Evolutionary conservation across 73 alveolate species (phyloP).

Genomic region (Tetrahymena thermophila): DNA sequence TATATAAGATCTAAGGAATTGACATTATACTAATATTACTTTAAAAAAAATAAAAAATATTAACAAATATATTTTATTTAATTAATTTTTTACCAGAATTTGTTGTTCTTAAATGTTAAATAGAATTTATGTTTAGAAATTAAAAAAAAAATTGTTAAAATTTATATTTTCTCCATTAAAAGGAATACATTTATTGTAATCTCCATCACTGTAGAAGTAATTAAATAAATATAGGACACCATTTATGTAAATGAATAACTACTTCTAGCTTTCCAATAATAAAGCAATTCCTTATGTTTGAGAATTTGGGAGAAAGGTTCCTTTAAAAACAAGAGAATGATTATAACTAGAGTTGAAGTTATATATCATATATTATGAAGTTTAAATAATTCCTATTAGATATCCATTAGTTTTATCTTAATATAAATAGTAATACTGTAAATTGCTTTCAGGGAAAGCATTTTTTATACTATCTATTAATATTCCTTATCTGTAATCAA

Average conservation of each 20-base stretch:
- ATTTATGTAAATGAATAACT: neutral
- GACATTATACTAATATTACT: too few species aligned
- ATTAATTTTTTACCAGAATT: neutral
- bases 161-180: neutral
- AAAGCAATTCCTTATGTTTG: neutral
- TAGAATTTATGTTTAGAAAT: neutral
- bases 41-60: too few species aligned
- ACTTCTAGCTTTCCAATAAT: neutral
- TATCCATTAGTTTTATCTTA: neutral
- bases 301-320: neutral
- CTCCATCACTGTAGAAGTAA: neutral
- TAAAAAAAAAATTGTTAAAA: neutral
- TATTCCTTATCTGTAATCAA: neutral
- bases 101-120: neutral
- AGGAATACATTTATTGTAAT: neutral
- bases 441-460: neutral
- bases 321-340: neutral
- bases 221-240: neutral
- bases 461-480: neutral
- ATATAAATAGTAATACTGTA: neutral
- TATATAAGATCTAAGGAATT: too few species aligned
- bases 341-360: neutral
- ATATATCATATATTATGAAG: neutral
- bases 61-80: neutral
- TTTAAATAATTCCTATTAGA: neutral